A percentile compares a stretch with the other conserved stretches of the same genome.
phyloP scores from a whole-genome alignment of 2,329 filamentous ascomycete species.

The Fusarium verrucosum region DNA sequence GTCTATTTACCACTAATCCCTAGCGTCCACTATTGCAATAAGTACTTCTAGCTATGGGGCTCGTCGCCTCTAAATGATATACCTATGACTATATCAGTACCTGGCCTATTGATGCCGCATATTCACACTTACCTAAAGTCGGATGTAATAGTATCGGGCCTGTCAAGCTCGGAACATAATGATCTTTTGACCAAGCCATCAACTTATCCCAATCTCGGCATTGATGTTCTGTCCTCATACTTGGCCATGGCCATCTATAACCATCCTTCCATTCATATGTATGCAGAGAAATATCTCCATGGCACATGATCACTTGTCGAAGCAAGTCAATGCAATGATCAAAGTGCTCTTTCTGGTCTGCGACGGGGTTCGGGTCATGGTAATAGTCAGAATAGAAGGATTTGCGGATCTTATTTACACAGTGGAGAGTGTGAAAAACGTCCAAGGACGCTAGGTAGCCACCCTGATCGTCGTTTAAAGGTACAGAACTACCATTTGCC shows the following conservation, averaged over 20 bases:
- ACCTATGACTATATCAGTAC: background rate
- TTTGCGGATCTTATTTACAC: constrained; percentile 5
- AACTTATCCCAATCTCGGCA: constrained; percentile 4
- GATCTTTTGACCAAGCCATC: constrained; percentile 4
- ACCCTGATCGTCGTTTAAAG: background rate
- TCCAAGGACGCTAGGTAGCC: constrained; percentile 7
- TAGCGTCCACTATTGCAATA: too few species aligned
- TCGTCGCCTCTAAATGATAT: background rate
- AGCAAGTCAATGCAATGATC: constrained; percentile 13
- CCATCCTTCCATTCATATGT: constrained; percentile 5
- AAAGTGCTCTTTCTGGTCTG: constrained; percentile 7
- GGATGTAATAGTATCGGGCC: constrained; percentile 6
- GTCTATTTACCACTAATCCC: too few species aligned
- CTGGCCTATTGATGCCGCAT: too few species aligned
- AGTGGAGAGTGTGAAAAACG: constrained; percentile 9
- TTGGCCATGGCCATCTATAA: constrained; percentile 12
- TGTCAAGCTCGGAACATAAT: constrained; percentile 1
- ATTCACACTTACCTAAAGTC: background rate
- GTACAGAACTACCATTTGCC: constrained; percentile 4
- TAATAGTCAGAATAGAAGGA: constrained; percentile 5
- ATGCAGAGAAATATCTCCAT: constrained; percentile 6
- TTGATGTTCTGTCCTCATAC: constrained; percentile 5
- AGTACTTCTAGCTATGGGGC: background rate
- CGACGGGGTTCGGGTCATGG: constrained; percentile 7
- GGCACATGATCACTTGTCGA: constrained; percentile 8